Evolutionary conservation across 345 rosid species (phyloP), one percentile per base, ranked within the genome.

Genomic region (Eucalyptus curtisii): DNA sequence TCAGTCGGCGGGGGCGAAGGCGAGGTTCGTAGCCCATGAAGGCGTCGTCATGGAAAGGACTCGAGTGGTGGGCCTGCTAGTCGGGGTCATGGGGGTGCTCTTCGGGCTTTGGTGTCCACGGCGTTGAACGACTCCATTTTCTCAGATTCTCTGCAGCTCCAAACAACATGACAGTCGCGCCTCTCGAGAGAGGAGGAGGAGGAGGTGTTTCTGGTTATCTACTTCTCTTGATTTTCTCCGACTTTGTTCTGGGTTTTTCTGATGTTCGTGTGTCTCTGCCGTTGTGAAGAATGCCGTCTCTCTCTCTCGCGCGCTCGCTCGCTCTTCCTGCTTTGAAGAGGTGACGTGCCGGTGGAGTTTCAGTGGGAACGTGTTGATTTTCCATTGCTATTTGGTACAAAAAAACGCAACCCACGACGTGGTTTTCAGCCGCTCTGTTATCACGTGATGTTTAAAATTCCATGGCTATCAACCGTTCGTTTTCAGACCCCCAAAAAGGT

Each of bases 151-250:
- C 19, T 13, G 37, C 2, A 7, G 19, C 19, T 64, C n/a, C 71
- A 14, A 30, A 2, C 10, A n/a, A 4, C 37, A n/a, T 31, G 0
- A 4, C 19, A 7, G 33, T 64, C 2, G 55, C 55, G 55, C 55
- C 55, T 50, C 55, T 55, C 30, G 61, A 55, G 61, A 55, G 61
- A 55, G 55, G 55, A 50, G 55, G n/a, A n/a, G n/a, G 55, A 55
- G 61, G 61, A 55, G 61, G 61, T 22, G 30, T 24, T 55, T 55
- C 61, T 55, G 27, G 55, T 50, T 17, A 50, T 50, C 9, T 50
- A 50, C 1, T 50, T 50, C 9, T 50, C 55, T 50, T 50, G 5
- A 55, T 22, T 55, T 55, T 55, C 6, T 55, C 12, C 61, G 5
- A 55, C 3, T 55, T 55, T 55, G 61, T 55, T 55, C 5, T 22